These are phyloP conservation scores for Kodamaea kaohsiungensis DNA, from an alignment of 805 yeast genomes.

Conservation along the genomic window DNA sequence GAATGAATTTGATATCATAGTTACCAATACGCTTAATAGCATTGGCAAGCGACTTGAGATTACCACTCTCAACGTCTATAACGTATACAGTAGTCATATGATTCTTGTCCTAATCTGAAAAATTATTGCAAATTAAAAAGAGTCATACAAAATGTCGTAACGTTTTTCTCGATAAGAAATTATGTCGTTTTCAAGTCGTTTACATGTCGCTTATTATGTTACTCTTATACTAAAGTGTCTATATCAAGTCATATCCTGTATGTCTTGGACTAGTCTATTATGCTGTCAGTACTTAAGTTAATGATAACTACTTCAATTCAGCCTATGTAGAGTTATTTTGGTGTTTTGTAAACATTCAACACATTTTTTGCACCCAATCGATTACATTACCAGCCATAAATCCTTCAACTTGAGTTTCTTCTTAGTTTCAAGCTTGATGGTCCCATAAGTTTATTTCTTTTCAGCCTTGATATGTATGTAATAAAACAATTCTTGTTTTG, in stretches of 20 bases:
- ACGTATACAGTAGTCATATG: conserved; percentile 49
- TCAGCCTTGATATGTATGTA: conserved; percentile 28
- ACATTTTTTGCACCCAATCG: background rate
- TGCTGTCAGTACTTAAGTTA: background rate
- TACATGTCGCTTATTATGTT: background rate
- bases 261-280: background rate
- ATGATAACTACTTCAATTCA: background rate
- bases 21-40: conserved; percentile 77
- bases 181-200: too few relatives aligned
- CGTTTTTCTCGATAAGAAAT: background rate
- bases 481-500: conserved; percentile 19
- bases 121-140: background rate
- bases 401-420: too few relatives aligned
- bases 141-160: conserved; percentile 3
- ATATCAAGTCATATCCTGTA: conserved; percentile 1
- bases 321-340: background rate
- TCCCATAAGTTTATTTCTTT: conserved; percentile 12
- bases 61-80: conserved; percentile 93
- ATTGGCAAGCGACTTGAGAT: conserved; percentile 82
- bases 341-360: background rate
- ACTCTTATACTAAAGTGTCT: background rate
- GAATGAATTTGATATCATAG: conserved; percentile 62
- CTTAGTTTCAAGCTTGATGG: too few relatives aligned
- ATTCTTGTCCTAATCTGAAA: background rate
- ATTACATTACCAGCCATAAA: background rate